Evolutionary conservation across 2,329 filamentous ascomycete species (phyloP).

Genomic region (Tetracladium maxilliforme): DNA sequence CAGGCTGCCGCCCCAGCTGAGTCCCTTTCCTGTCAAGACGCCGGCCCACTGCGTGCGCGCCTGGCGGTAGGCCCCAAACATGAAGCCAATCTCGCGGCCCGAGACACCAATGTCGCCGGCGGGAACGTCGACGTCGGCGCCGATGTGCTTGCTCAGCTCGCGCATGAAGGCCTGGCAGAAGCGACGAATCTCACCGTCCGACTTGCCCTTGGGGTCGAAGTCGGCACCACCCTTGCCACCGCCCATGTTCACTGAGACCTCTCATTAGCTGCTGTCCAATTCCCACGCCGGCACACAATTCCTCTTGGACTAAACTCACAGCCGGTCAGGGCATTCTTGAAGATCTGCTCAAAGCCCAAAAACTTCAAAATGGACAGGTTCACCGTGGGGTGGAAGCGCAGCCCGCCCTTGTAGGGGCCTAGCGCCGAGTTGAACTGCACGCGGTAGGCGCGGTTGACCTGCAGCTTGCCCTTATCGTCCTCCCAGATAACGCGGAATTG

Average conservation of each 20-base stretch:
- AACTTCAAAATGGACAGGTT: conserved; percentile 82
- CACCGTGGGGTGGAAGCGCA: conserved; percentile 85
- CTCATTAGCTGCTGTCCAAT: conserved; percentile 2
- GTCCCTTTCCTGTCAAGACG: conserved; percentile 90
- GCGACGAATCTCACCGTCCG: conserved; percentile 89
- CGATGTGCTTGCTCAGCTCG: conserved; percentile 90
- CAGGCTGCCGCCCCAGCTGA: conserved; percentile 80
- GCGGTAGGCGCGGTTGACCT: conserved; percentile 89
- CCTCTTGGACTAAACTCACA: conserved; percentile 37
- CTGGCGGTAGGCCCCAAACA: conserved; percentile 89
- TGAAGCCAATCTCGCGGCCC: conserved; percentile 81
- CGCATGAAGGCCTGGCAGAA: conserved; percentile 97
- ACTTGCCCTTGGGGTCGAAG: conserved; percentile 98
- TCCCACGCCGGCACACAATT: conserved; percentile 2
- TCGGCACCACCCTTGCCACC: conserved; percentile 96
- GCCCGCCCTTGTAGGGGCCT: conserved; percentile 94
- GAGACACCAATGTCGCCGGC: conserved; percentile 94
- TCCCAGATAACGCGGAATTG: conserved; percentile 98
- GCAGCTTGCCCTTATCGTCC: conserved; percentile 75
- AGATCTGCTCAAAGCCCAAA: conserved; percentile 97
- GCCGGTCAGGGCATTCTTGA: conserved; percentile 98
- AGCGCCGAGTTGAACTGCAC: conserved; percentile 98
- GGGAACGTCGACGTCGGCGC: conserved; percentile 88
- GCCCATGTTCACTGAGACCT: conserved; percentile 67
- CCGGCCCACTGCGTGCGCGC: conserved; percentile 88